phyloP scores from a whole-genome alignment of 257 asterid species.

The Salvia splendens region DNA sequence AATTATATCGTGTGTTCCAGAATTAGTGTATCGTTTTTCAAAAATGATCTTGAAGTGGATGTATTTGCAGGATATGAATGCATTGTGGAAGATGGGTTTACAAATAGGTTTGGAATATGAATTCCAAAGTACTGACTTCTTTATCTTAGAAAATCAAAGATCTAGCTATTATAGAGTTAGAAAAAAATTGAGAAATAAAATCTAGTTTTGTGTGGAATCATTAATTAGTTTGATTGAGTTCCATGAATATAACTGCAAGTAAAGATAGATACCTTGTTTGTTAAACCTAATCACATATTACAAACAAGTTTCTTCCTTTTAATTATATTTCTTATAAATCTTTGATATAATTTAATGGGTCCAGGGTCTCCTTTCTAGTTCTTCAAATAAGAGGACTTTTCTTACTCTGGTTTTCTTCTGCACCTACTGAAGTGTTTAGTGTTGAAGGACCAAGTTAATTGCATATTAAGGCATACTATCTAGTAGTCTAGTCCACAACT shows the following conservation, averaged over 20 bases:
- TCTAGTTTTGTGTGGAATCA: constrained; percentile 7
- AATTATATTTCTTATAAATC: not conserved
- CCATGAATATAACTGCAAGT: not conserved
- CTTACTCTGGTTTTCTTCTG: constrained; percentile 1
- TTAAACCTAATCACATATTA: not conserved
- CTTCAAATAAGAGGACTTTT: constrained; percentile 1
- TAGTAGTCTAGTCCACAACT: not conserved
- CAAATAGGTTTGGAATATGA: not conserved
- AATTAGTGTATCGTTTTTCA: not conserved
- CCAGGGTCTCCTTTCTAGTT: not conserved
- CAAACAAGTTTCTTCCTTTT: not conserved
- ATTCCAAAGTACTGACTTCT: not conserved
- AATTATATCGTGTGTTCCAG: not conserved
- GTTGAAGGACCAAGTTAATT: constrained; percentile 16
- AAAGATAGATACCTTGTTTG: constrained; percentile 6
- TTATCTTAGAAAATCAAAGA: not conserved
- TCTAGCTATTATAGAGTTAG: not conserved
- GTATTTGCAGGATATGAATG: not conserved
- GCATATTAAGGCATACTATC: not conserved
- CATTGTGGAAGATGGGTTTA: not conserved
- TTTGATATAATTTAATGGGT: not conserved
- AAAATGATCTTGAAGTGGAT: not conserved
- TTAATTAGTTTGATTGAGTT: constrained; percentile 7
- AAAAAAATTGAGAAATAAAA: not conserved
- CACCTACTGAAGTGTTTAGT: not conserved